Evolutionary conservation across 805 yeast species (phyloP).

Genomic region (Priceomyces medius): DNA sequence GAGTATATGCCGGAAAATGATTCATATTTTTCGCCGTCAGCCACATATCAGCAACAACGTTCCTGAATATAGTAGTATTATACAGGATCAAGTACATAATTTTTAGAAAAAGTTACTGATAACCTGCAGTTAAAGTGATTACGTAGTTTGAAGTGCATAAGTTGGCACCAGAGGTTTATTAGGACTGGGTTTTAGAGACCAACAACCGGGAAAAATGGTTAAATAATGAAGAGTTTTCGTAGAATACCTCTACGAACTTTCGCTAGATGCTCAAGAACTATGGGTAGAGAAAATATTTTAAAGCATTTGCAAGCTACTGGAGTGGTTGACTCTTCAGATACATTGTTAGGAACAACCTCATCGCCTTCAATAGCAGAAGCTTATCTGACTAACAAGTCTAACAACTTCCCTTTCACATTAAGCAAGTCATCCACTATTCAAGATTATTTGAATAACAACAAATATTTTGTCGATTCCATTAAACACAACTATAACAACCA

Average conservation of each 20-base stretch:
- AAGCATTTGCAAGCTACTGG: slow-evolving; percentile 8
- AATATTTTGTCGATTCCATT: slow-evolving; percentile 45
- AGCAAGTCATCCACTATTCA: slow-evolving; percentile 46
- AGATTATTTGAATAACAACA: slow-evolving; percentile 51
- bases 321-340: neutral
- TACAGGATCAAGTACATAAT: too few species aligned
- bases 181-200: neutral
- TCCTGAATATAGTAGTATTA: neutral
- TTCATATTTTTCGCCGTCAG: too few species aligned
- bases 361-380: neutral
- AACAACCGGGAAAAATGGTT: neutral
- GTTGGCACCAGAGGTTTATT: neutral
- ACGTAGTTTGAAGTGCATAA: slow-evolving; percentile 4
- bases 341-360: neutral
- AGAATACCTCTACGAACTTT: slow-evolving; percentile 4
- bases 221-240: slow-evolving; percentile 2
- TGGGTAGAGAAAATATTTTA: slow-evolving; percentile 44
- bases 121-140: slow-evolving; percentile 5
- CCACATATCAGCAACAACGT: neutral
- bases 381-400: neutral
- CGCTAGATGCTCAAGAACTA: slow-evolving; percentile 9
- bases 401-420: slow-evolving; percentile 46
- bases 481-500: slow-evolving; percentile 50
- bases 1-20: too few species aligned
- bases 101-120: slow-evolving; percentile 1